These are phyloP conservation scores for Dactylis glomerata DNA, from an alignment of 176 grass and related monocot species.

Conservation along the genomic window DNA sequence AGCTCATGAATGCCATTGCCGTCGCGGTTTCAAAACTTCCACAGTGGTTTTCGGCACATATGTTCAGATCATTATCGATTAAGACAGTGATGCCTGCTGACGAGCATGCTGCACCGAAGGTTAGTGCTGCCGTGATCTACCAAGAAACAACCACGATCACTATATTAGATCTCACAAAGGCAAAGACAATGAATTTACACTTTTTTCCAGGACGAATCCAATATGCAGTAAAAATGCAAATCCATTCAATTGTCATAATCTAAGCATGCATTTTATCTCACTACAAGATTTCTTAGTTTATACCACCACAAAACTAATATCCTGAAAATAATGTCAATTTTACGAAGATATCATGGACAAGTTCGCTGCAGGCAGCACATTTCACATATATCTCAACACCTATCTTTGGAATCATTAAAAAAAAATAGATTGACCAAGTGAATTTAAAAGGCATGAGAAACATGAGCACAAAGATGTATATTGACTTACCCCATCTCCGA, in stretches of 20 bases:
- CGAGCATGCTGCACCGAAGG: conserved; percentile 66
- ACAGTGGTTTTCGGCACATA: conserved; percentile 74
- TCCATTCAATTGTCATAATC: background rate
- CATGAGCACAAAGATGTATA: background rate
- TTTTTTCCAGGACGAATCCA: background rate
- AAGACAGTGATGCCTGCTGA: conserved; percentile 75
- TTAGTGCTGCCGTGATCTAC: conserved; percentile 72
- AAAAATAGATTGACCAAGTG: background rate
- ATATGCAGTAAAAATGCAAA: background rate
- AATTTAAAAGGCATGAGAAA: background rate
- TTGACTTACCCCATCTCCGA: conserved; percentile 76
- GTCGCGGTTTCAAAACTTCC: conserved; percentile 61
- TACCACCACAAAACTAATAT: background rate
- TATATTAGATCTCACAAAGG: background rate
- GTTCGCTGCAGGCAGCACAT: background rate
- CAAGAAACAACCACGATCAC: background rate
- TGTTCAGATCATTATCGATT: conserved; percentile 69
- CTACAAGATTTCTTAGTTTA: background rate
- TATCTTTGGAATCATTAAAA: background rate
- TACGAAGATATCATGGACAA: background rate
- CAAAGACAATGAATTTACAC: background rate
- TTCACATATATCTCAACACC: background rate
- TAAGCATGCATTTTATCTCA: background rate
- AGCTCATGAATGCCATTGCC: conserved; percentile 90
- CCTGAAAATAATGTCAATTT: background rate